Percentiles rank a stretch among this genome's conserved stretches.
phyloP scores from a whole-genome alignment of 495 filamentous ascomycete genomes.

The Hamigera avellanea region DNA sequence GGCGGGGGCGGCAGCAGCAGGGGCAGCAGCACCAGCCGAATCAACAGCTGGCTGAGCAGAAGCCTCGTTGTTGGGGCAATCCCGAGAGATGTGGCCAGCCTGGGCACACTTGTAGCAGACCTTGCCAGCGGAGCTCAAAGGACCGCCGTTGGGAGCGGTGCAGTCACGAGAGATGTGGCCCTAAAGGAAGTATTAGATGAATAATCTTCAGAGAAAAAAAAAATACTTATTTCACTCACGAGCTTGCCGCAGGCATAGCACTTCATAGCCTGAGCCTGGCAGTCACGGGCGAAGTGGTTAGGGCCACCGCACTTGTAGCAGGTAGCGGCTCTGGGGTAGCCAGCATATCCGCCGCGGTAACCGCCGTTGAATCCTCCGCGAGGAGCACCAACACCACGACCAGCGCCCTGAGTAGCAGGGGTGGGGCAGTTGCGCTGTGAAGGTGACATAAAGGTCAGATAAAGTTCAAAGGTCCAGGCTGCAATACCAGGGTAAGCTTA shows the following conservation, averaged over 20 bases:
- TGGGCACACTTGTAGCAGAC: constrained; percentile 97
- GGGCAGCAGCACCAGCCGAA: constrained; percentile 18
- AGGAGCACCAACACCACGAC: constrained; percentile 51
- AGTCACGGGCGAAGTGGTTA: constrained; percentile 97
- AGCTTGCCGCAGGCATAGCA: constrained; percentile 99
- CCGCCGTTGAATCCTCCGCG: constrained; percentile 60
- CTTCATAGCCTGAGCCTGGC: constrained; percentile 99
- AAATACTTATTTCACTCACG: constrained; percentile 15
- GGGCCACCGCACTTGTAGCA: constrained; percentile 99
- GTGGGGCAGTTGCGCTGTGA: constrained; percentile 72
- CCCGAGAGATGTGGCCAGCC: constrained; percentile 90
- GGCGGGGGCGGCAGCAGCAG: constrained; percentile 31
- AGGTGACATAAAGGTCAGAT: constrained; percentile 1
- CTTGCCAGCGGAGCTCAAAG: constrained; percentile 90
- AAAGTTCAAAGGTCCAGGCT: neutral
- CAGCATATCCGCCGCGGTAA: constrained; percentile 60
- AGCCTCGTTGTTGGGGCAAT: constrained; percentile 62
- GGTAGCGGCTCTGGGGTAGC: constrained; percentile 67
- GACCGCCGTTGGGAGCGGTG: constrained; percentile 92
- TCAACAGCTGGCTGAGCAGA: constrained; percentile 18
- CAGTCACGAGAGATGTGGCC: constrained; percentile 98
- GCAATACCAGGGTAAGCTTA: constrained; percentile 23
- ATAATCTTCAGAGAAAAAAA: neutral
- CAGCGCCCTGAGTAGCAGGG: constrained; percentile 45
- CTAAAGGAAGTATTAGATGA: constrained; percentile 10